Base-by-base conservation (phyloP, 352 stramenopile species). In the Thalassiosira mediterranea region DNA sequence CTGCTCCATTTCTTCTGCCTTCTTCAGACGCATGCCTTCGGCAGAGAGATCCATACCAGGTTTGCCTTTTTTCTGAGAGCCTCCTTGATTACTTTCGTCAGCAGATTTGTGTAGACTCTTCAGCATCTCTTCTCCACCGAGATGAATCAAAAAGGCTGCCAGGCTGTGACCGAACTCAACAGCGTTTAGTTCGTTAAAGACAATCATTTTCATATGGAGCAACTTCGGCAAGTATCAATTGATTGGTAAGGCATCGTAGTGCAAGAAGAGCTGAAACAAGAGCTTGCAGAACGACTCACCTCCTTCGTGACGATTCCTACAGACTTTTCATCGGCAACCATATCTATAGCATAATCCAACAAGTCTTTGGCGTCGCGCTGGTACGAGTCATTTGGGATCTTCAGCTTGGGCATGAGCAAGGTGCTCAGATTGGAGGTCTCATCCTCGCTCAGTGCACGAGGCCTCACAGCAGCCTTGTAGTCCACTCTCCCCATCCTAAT, bases 281-380 rank as follows among this genome's bases (percentile, higher is more conserved):
- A n/a, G n/a, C n/a, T n/a, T n/a, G n/a, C n/a, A n/a, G n/a, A n/a
- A n/a, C n/a, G 25, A 60, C 51, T 44, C 28, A 60, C 51, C 28
- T 60, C 51, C 15, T 60, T 28, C 0, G 38, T 34, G 3, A 60
- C 28, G 23, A 44, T 17, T 10, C 51, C 51, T n/a, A 40, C 38
- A 46, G 1, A 42, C 7, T 60, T 34, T 3, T 28, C 51, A 21
- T 34, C 51, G 13, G 25, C 40, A 34, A 60, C 25, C 51, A 60
- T 60, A 60, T 60, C 51, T 42, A 60, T 42, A 8, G 51, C 51
- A 40, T 60, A 60, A 4, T 60, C 51, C 13, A 60, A 25, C 25
- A 60, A 25, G 3, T 19, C 23, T 11, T 60, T 28, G 1, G 51
- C 51, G 40, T 60, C 51, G 2, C 40, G 23, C 51, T 42, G 17